A percentile compares a stretch with the other conserved stretches of the same genome.
phyloP scores from a whole-genome alignment of 305 asterid genomes.

The Fraxinus paxiana region DNA sequence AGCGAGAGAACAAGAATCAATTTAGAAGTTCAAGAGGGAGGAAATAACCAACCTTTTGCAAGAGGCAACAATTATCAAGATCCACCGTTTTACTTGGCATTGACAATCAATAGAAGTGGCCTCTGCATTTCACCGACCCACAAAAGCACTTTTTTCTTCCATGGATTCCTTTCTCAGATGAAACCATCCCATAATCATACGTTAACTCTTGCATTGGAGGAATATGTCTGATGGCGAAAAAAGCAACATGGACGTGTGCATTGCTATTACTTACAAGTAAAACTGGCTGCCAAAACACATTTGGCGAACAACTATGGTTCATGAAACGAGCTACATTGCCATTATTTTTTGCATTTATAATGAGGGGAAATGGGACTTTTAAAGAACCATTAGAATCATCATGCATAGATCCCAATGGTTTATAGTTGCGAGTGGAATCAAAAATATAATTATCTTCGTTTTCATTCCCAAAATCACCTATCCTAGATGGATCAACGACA shows the following conservation, averaged over 20 bases:
- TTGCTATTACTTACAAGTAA: constrained; percentile 57
- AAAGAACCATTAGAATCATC: constrained; percentile 36
- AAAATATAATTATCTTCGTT: constrained; percentile 53
- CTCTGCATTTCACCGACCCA: constrained; percentile 67
- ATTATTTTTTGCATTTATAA: constrained; percentile 52
- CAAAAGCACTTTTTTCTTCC: constrained; percentile 74
- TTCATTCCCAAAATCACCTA: constrained; percentile 38
- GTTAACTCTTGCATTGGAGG: constrained; percentile 94
- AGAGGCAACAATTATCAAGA: constrained; percentile 27
- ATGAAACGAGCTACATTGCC: constrained; percentile 88
- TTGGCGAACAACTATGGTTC: constrained; percentile 88
- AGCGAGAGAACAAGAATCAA: background rate
- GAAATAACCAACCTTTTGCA: constrained; percentile 31
- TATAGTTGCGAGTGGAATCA: constrained; percentile 68
- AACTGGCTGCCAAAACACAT: constrained; percentile 74
- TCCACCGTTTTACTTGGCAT: constrained; percentile 11
- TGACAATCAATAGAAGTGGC: constrained; percentile 54
- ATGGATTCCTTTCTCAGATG: constrained; percentile 45
- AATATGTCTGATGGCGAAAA: constrained; percentile 71
- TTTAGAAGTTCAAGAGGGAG: background rate
- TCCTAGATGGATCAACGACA: constrained; percentile 39
- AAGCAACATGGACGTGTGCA: constrained; percentile 63
- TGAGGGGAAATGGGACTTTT: constrained; percentile 56
- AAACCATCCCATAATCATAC: constrained; percentile 65
- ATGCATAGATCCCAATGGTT: constrained; percentile 46